Conservation (phyloP, 192 early-diverging fungal species). For the Backusella tuberculispora region DNA sequence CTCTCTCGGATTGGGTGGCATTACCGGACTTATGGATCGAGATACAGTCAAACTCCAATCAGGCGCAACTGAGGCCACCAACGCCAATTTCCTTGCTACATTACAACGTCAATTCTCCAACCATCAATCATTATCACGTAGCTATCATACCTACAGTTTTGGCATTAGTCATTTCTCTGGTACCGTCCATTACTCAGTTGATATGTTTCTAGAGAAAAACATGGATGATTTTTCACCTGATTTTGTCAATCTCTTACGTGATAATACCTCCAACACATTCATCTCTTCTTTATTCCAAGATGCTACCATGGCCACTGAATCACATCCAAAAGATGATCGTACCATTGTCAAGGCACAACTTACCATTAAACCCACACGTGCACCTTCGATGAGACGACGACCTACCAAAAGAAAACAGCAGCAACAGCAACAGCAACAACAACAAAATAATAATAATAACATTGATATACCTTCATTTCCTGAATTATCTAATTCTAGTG, state of each 20-base stretch:
- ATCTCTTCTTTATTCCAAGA: conserved; percentile 69
- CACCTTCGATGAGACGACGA: conserved; percentile 64
- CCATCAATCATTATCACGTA: conserved; percentile 22
- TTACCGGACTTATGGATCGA: conserved; percentile 48
- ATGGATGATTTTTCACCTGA: conserved; percentile 60
- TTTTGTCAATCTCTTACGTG: conserved; percentile 71
- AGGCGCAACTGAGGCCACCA: conserved; percentile 49
- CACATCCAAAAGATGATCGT: conserved; percentile 70
- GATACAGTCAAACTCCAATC: conserved; percentile 44
- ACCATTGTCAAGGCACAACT: conserved; percentile 79
- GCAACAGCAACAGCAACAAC: not conserved
- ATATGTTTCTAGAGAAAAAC: conserved; percentile 68
- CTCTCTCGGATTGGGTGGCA: conserved; percentile 34
- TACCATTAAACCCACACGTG: conserved; percentile 70
- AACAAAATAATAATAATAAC: too few species aligned
- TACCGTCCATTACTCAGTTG: conserved; percentile 66
- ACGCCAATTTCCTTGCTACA: conserved; percentile 46
- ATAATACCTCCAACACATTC: conserved; percentile 62
- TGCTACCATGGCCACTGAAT: conserved; percentile 70
- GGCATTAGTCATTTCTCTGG: conserved; percentile 69
- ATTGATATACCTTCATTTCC: conserved; percentile 26
- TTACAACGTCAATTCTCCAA: conserved; percentile 26
- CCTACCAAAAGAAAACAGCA: conserved; percentile 34
- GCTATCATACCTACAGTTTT: conserved; percentile 50
- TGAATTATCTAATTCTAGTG: conserved; percentile 28